Conservation (phyloP, 1,139 yeast genomes). For the Debaryomycetaceae sp. region DNA sequence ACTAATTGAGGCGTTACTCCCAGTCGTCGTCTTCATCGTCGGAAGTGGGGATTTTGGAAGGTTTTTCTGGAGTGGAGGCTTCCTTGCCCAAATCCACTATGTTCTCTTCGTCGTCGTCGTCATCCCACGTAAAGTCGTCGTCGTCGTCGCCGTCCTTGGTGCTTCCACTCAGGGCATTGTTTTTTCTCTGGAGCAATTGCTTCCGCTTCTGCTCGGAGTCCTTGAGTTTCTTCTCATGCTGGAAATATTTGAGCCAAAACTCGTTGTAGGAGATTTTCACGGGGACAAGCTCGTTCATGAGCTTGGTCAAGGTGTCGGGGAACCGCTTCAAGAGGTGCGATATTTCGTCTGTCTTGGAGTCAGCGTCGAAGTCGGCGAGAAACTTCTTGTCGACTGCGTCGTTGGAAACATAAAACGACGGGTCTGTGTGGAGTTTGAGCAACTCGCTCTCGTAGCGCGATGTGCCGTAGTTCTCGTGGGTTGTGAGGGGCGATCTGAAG, state of each 20-base stretch:
- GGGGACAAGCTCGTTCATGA: conserved; percentile 70
- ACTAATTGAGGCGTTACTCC: conserved; percentile 33
- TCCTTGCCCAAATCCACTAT: conserved; percentile 14
- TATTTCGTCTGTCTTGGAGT: conserved; percentile 51
- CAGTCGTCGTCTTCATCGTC: conserved; percentile 55
- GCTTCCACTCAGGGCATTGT: conserved; percentile 24
- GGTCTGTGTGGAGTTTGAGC: conserved; percentile 37
- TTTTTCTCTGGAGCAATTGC: conserved; percentile 45
- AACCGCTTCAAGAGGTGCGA: conserved; percentile 45
- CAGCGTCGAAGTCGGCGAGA: conserved; percentile 37
- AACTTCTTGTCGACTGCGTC: conserved; percentile 15
- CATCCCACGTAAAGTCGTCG: conserved; percentile 57
- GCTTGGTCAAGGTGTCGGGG: conserved; percentile 47
- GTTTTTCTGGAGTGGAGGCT: background rate
- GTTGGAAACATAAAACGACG: conserved; percentile 15
- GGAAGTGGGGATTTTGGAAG: background rate
- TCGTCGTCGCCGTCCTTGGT: conserved; percentile 40
- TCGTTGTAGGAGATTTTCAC: conserved; percentile 51
- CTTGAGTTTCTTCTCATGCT: conserved; percentile 50
- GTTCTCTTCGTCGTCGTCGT: conserved; percentile 52
- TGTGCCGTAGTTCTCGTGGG: conserved; percentile 34
- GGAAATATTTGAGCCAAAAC: conserved; percentile 78
- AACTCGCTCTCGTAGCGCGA: conserved; percentile 41
- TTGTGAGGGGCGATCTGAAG: conserved; percentile 17
- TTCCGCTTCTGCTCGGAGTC: conserved; percentile 67